Percentiles rank a stretch among this genome's conserved stretches.
Evolutionary conservation across 768 basidiomycete genomes (phyloP).

Genomic region (Lactarius tabidus): DNA sequence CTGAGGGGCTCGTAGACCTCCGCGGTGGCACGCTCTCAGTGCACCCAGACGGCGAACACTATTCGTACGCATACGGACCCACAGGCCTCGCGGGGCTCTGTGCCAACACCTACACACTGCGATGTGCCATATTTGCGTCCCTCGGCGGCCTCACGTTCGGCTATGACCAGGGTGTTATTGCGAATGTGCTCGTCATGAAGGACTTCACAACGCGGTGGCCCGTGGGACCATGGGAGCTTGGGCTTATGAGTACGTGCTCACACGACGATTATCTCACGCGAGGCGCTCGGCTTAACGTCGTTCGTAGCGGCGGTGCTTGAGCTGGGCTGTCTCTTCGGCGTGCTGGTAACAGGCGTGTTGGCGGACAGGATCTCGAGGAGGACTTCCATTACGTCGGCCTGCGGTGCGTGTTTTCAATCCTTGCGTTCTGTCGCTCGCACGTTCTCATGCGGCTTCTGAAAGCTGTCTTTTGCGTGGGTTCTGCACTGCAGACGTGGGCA

Average conservation of each 20-base stretch:
- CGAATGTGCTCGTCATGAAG: constrained; percentile 80
- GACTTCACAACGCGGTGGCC: constrained; percentile 70
- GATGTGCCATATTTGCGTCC: constrained; percentile 71
- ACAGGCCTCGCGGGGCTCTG: constrained; percentile 59
- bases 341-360: constrained; percentile 59
- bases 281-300: background rate
- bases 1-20: constrained; percentile 1
- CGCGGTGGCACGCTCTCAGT: constrained; percentile 23
- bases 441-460: background rate
- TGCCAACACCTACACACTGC: constrained; percentile 59
- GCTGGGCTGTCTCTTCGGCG: constrained; percentile 74
- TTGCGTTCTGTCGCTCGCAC: background rate
- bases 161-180: constrained; percentile 83
- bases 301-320: constrained; percentile 68
- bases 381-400: constrained; percentile 62
- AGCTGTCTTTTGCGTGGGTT: constrained; percentile 73
- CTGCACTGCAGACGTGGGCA: constrained; percentile 62
- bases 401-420: constrained; percentile 49
- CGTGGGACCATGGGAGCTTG: constrained; percentile 66
- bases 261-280: background rate
- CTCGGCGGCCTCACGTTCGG: constrained; percentile 78
- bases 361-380: constrained; percentile 67
- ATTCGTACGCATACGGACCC: constrained; percentile 72
- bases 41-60: constrained; percentile 30
- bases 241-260: constrained; percentile 66